These are phyloP conservation scores for Wickerhamomyces silvicola DNA, from an alignment of 805 yeast genomes.

Conservation along the genomic window DNA sequence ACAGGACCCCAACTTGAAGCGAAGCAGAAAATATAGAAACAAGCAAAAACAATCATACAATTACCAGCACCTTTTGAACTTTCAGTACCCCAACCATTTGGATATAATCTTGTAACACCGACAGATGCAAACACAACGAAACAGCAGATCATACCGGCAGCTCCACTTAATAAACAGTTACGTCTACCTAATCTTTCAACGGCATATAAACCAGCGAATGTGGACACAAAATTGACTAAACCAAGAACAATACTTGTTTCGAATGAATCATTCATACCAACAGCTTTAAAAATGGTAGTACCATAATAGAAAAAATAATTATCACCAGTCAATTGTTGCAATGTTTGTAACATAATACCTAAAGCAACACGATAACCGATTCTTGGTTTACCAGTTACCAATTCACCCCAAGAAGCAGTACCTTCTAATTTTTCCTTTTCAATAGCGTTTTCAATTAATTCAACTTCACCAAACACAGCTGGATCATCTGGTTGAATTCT, in stretches of 20 bases:
- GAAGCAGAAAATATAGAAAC: constrained; percentile 64
- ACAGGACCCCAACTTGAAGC: constrained; percentile 85
- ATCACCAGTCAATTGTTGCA: constrained; percentile 69
- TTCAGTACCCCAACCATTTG: constrained; percentile 39
- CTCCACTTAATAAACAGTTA: constrained; percentile 52
- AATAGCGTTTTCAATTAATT: constrained; percentile 42
- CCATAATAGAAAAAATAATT: constrained; percentile 69
- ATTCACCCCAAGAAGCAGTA: constrained; percentile 26
- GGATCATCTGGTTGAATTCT: constrained; percentile 42
- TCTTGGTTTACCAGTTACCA: constrained; percentile 28
- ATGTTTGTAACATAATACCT: constrained; percentile 38
- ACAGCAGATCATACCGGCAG: constrained; percentile 61
- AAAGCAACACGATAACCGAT: constrained; percentile 37
- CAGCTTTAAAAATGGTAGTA: constrained; percentile 50
- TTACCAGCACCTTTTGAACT: constrained; percentile 31
- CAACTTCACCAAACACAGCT: constrained; percentile 37
- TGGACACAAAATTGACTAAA: constrained; percentile 41
- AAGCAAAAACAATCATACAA: constrained; percentile 45
- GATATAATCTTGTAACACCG: constrained; percentile 53
- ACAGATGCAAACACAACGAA: too few relatives aligned
- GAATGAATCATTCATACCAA: constrained; percentile 43
- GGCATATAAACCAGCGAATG: constrained; percentile 47
- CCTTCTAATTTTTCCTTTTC: constrained; percentile 35
- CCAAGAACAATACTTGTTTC: constrained; percentile 35
- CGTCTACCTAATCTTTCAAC: constrained; percentile 65